These are phyloP conservation scores for Solanum hybrid DNA, from an alignment of 305 asterid genomes.

Conservation along the genomic window DNA sequence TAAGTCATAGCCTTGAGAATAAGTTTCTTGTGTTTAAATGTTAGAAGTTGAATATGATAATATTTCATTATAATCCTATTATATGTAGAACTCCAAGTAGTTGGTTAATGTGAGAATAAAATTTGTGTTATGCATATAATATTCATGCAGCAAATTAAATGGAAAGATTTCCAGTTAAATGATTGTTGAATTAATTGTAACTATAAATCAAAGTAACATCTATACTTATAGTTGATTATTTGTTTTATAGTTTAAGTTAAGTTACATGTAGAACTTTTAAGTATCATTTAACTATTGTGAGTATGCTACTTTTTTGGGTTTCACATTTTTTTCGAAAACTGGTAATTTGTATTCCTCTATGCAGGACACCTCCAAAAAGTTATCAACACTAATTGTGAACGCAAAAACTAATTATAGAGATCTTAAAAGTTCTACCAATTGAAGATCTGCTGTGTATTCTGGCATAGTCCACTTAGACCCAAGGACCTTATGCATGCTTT, in stretches of 20 bases:
- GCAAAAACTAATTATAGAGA: neutral
- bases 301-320: neutral
- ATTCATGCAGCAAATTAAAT: neutral
- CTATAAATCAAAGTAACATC: neutral
- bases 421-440: neutral
- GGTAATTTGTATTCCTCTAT: neutral
- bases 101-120: neutral
- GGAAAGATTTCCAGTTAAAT: neutral
- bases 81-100: neutral
- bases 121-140: neutral
- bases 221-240: neutral
- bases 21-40: neutral
- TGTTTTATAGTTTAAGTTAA: neutral
- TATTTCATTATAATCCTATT: neutral
- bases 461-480: neutral
- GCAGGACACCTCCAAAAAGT: neutral
- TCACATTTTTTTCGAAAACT: neutral
- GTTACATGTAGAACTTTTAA: neutral
- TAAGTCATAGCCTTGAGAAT: neutral
- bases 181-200: neutral
- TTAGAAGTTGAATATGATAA: neutral
- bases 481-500: neutral
- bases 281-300: neutral
- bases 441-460: neutral
- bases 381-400: neutral